phyloP scores from a whole-genome alignment of 306 rosid genomes.

The Quercus dentata region DNA sequence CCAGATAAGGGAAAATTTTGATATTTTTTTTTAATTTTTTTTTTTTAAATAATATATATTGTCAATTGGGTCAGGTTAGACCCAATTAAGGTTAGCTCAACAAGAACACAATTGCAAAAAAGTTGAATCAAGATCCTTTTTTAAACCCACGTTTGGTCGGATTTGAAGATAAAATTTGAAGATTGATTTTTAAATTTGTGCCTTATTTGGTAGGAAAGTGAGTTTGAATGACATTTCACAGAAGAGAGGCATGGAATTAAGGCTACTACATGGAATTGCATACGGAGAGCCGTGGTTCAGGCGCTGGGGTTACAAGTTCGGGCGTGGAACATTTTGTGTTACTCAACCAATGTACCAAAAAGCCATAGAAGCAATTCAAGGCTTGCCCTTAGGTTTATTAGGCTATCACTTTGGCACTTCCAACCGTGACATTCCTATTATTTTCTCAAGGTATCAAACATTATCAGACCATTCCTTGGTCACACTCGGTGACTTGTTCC shows the following conservation, averaged over 20 bases:
- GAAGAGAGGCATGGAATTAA: conserved; percentile 72
- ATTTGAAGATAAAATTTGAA: neutral
- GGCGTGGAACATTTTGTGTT: conserved; percentile 61
- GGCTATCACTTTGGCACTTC: conserved; percentile 40
- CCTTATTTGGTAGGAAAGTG: conserved; percentile 54
- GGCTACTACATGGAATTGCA: conserved; percentile 68
- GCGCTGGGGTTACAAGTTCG: conserved; percentile 80
- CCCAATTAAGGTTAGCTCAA: too few relatives aligned
- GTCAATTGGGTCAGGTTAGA: too few relatives aligned
- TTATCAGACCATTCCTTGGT: conserved; percentile 67
- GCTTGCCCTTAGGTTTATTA: conserved; percentile 57
- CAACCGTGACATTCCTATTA: conserved; percentile 46
- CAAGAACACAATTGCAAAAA: too few relatives aligned
- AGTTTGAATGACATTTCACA: conserved; percentile 65
- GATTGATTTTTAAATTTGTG: conserved; percentile 1
- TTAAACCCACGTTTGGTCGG: neutral
- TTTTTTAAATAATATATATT: too few relatives aligned
- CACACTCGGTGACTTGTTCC: conserved; percentile 64
- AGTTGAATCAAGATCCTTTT: too few relatives aligned
- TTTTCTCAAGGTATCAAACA: conserved; percentile 67
- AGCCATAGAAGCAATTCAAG: conserved; percentile 65
- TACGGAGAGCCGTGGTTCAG: conserved; percentile 74
- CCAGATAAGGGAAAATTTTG: too few relatives aligned
- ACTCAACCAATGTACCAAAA: conserved; percentile 61
- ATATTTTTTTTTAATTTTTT: too few relatives aligned